Base-by-base conservation (phyloP, 169 alveolate genomes). In the Amoebophrya sp. region DNA sequence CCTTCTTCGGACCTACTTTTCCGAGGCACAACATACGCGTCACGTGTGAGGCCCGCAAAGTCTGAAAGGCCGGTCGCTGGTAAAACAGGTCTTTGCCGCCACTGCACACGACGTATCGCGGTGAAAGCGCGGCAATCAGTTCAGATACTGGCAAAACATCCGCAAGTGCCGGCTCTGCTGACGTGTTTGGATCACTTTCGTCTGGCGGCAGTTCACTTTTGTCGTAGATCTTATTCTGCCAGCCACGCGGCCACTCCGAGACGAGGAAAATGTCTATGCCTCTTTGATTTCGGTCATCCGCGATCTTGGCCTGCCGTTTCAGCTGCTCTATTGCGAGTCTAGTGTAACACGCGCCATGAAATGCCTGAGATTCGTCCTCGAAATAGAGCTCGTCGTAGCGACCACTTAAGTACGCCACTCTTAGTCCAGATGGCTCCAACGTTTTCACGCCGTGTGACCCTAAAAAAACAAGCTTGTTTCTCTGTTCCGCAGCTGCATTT, bases 261-360 rank as follows among this genome's bases (percentile, higher is more conserved):
- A 1, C 2, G 39, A 65, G 26, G 2, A 65, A 36, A 29, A 65
- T 36, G 26, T 65, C 83, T 10, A 65, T 18, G 39, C 83, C 83
- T 6, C 2, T 65, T 65, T 65, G 83, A 29, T 36, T 36, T 29
- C 18, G n/a, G 10, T 6, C 83, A 36, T 65, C 83, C 83, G 83
- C 83, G 83, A 65, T 65, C 26, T 65, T 65, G 83, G 39, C 26
- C 83, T 65, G 83, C 83, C 83, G 83, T 36, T 65, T 65, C 83
- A 65, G 83, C 83, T 65, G 83, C 83, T 65, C 83, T 6, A 65
- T 36, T 6, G 83, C 83, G 33, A 65, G 83, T 6, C 83, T 29
- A 29, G 83, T 65, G 83, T 65, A 65, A 36, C 83, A 65, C 38
- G 83, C 83, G 36, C 83, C 83, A 36, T 65, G 83, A 36, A 65